phyloP scores from a whole-genome alignment of 768 basidiomycete species.

The Naganishia antarctica region DNA sequence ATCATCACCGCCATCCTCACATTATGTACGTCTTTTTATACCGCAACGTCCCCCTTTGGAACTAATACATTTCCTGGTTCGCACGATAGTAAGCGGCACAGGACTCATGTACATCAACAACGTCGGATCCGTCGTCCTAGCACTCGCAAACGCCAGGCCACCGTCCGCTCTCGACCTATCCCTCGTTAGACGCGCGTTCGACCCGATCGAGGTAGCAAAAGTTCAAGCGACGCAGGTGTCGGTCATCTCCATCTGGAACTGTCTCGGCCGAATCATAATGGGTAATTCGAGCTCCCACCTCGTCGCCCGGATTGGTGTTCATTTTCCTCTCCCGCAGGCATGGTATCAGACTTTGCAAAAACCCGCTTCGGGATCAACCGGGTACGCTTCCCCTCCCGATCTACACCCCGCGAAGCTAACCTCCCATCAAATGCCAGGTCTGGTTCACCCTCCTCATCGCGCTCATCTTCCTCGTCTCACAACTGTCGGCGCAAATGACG shows the following conservation, averaged over 20 bases:
- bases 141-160: constrained; percentile 50
- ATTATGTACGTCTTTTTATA: constrained; percentile 53
- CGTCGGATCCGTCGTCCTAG: constrained; percentile 72
- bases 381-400: constrained; percentile 24
- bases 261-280: constrained; percentile 67
- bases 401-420: background rate
- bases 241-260: constrained; percentile 74
- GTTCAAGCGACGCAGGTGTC: constrained; percentile 86
- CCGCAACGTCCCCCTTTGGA: constrained; percentile 2
- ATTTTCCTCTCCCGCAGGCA: too few relatives aligned
- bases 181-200: constrained; percentile 56
- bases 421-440: constrained; percentile 29
- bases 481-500: constrained; percentile 58
- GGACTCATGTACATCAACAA: constrained; percentile 85
- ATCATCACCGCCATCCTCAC: constrained; percentile 58
- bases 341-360: constrained; percentile 45
- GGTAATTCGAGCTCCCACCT: too few relatives aligned
- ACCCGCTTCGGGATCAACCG: constrained; percentile 36
- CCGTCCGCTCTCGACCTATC: constrained; percentile 56
- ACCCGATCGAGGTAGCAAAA: constrained; percentile 62
- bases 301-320: too few relatives aligned
- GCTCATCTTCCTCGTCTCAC: constrained; percentile 65
- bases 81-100: constrained; percentile 60
- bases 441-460: constrained; percentile 58
- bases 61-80: background rate